Conservation (phyloP, 192 early-diverging fungal species). For the Entomortierella parvispora region DNA sequence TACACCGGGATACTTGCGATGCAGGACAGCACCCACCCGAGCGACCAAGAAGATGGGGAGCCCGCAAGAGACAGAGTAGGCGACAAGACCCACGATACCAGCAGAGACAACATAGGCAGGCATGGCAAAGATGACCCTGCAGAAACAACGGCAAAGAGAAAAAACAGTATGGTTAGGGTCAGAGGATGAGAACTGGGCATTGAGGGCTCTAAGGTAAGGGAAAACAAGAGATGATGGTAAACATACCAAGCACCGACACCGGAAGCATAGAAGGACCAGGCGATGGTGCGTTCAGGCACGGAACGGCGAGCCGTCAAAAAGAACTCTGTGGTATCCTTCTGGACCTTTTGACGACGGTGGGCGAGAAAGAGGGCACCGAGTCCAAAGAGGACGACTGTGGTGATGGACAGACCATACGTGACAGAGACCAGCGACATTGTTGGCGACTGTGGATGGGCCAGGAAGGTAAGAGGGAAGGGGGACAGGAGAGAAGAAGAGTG, state of each 20-base stretch:
- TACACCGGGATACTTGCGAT: constrained; percentile 60
- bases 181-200: background rate
- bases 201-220: background rate
- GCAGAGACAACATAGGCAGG: constrained; percentile 68
- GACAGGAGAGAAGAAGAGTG: background rate
- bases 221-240: background rate
- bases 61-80: constrained; percentile 68
- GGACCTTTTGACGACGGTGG: constrained; percentile 4
- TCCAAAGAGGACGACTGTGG: constrained; percentile 34
- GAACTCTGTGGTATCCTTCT: constrained; percentile 42
- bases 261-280: constrained; percentile 39
- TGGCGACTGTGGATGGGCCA: background rate
- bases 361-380: constrained; percentile 28
- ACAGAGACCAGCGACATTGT: constrained; percentile 28
- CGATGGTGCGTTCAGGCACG: constrained; percentile 33
- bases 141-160: background rate
- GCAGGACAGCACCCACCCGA: constrained; percentile 64
- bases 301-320: constrained; percentile 43
- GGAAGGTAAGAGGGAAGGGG: background rate
- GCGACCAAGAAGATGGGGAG: constrained; percentile 67
- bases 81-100: constrained; percentile 70
- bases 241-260: constrained; percentile 33
- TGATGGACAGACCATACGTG: constrained; percentile 22
- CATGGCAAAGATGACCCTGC: constrained; percentile 67
- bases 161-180: too few species aligned